Evolutionary conservation across 257 asterid species (phyloP).

Genomic region (Lantana camara): DNA sequence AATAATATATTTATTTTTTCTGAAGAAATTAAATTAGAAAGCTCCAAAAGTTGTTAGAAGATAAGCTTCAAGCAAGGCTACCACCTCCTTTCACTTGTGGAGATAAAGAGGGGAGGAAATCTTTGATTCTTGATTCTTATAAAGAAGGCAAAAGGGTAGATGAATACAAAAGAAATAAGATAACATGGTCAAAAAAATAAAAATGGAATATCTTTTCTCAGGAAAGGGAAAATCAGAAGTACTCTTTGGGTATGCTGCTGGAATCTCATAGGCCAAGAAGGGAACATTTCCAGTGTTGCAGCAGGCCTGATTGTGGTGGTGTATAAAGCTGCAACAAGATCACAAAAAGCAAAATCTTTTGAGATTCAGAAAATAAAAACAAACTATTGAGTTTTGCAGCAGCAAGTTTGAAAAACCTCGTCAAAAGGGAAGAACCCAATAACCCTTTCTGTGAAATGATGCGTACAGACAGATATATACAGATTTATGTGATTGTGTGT

Average conservation of each 20-base stretch:
- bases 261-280: constrained; percentile 91
- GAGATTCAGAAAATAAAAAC: constrained; percentile 31
- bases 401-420: constrained; percentile 12
- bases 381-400: background rate
- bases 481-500: too few species aligned
- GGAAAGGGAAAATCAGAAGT: constrained; percentile 13
- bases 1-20: background rate
- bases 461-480: background rate
- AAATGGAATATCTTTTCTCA: background rate
- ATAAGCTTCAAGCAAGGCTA: constrained; percentile 11
- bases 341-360: constrained; percentile 53
- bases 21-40: constrained; percentile 21
- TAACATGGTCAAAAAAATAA: constrained; percentile 28
- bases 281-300: constrained; percentile 96
- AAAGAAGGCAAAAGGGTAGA: background rate
- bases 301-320: constrained; percentile 67
- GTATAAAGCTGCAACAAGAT: constrained; percentile 81
- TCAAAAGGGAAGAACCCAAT: constrained; percentile 38
- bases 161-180: background rate
- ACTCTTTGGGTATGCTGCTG: constrained; percentile 64
- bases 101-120: background rate
- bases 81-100: background rate
- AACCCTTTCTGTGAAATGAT: too few species aligned
- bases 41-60: constrained; percentile 34
- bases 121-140: constrained; percentile 10